phyloP scores from a whole-genome alignment of 2,329 filamentous ascomycete species.

The Nemania serpens region DNA sequence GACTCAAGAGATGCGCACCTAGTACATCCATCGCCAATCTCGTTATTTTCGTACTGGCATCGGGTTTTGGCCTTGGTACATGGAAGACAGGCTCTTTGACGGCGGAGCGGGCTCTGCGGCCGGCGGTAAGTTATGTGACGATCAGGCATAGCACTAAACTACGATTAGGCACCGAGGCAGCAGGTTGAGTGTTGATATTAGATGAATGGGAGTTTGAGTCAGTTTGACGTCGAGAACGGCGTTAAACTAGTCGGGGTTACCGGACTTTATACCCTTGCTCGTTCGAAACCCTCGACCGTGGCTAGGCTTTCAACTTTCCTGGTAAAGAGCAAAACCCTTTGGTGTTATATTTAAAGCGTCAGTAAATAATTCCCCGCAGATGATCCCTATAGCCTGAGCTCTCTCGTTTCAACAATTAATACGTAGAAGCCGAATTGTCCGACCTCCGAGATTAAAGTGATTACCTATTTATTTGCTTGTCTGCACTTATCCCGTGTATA shows the following conservation, averaged over 20 bases:
- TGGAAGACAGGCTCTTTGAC: conserved; percentile 37
- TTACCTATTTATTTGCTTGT: no score
- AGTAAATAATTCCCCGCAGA: no score
- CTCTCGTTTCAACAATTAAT: no score
- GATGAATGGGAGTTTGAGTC: no score
- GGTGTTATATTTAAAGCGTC: no score
- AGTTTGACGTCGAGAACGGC: neutral
- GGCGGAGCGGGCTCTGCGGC: conserved; percentile 30
- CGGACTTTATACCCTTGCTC: conserved; percentile 5
- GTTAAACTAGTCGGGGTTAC: conserved; percentile 8
- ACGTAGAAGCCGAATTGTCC: no score
- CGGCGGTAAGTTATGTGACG: neutral
- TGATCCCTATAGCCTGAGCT: no score
- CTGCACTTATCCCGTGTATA: no score
- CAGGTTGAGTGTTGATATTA: neutral
- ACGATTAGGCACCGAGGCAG: neutral
- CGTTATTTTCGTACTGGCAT: conserved; percentile 37
- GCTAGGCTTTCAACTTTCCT: no score
- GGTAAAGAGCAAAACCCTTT: no score
- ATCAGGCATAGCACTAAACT: neutral
- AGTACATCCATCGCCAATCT: conserved; percentile 33
- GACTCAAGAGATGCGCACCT: conserved; percentile 25
- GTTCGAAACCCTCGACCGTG: neutral
- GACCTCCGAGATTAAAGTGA: no score
- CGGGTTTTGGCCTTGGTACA: conserved; percentile 40